Evolutionary conservation across 169 alveolate genomes (phyloP).

Genomic region (Theileria annulata): DNA sequence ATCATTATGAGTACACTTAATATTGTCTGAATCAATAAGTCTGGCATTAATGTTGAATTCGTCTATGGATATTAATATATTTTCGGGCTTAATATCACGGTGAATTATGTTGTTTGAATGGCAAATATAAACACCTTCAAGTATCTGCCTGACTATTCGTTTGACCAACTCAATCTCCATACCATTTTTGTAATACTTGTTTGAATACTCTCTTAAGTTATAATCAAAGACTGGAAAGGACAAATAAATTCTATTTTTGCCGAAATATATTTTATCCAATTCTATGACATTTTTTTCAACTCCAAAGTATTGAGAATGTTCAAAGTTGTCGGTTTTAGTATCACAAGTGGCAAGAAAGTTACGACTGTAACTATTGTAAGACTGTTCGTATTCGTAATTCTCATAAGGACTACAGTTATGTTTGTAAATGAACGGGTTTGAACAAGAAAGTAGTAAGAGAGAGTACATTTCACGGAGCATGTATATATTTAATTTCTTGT

Average conservation of each 20-base stretch:
- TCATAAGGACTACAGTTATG: background rate
- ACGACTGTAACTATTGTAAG: background rate
- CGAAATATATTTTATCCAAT: slow-evolving; percentile 71
- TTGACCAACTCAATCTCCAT: slow-evolving; percentile 63
- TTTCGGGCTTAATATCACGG: slow-evolving; percentile 75
- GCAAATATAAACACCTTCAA: slow-evolving; percentile 77
- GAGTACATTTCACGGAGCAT: slow-evolving; percentile 74
- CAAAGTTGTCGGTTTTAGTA: slow-evolving; percentile 62
- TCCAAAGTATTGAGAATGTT: slow-evolving; percentile 70
- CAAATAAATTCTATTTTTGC: slow-evolving; percentile 70
- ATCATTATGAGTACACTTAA: background rate
- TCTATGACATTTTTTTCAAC: slow-evolving; percentile 65
- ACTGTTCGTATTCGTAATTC: background rate
- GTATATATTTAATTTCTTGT: slow-evolving; percentile 79
- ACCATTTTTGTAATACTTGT: slow-evolving; percentile 68
- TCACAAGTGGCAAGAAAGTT: background rate
- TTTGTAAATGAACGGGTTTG: slow-evolving; percentile 49
- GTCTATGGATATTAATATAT: slow-evolving; percentile 41
- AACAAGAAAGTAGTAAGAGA: slow-evolving; percentile 70
- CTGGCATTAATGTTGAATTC: background rate
- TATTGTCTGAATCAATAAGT: background rate
- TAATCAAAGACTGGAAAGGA: slow-evolving; percentile 72
- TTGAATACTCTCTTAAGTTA: slow-evolving; percentile 66
- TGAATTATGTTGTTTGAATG: slow-evolving; percentile 81
- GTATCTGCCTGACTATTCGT: slow-evolving; percentile 70